Base-by-base conservation (phyloP, 805 yeast genomes). In the Saturnispora saitoi region DNA sequence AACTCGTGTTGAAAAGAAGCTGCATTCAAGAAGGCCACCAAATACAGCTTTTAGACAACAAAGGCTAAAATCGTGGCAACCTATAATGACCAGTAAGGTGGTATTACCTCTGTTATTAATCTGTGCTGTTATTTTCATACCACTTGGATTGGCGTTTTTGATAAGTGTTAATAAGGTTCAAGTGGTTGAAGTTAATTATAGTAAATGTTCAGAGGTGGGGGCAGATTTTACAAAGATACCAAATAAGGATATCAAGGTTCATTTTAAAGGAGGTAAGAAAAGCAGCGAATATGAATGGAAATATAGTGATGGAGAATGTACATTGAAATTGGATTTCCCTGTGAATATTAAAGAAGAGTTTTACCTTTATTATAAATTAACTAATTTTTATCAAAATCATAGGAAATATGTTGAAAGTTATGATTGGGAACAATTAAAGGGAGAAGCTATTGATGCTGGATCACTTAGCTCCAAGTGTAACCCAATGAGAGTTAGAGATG, bases 311-410 rank as follows among this genome's bases (percentile, higher is more conserved):
- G 60, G 60, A 5, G 70, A 69, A 2, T 91, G 99, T 65, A 69
- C 73, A 28, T 57, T 93, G 34, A 77, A 80, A 58, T 91, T 93
- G 67, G 76, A 77, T 37, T 63, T 88, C 26, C 95, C 96, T 12
- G 70, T 71, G 40, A 81, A 80, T 48, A 72, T 93, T 63, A 72
- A 78, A 38, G 77, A 82, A 2, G 87, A 95, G 3, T 61, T 89
- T 8, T 89, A 73, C 62, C 60, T 88, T 54, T 93, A 87, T 68
- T 93, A 93, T 69, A 80, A 81, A 56, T 70, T 93, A 58, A 89
- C 96, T 32, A 88, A 88, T 63, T 93, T 91, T 65, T 89, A 75
- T 65, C 98, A 93, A 65, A 93, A 93, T 64, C 99, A 93, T 68
- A 78, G 99, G 52, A 86, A 93, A 53, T 93, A 88, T 62, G 98